Conservation (phyloP, 2,329 filamentous ascomycete species). For the Pseudogymnoascus sp. region DNA sequence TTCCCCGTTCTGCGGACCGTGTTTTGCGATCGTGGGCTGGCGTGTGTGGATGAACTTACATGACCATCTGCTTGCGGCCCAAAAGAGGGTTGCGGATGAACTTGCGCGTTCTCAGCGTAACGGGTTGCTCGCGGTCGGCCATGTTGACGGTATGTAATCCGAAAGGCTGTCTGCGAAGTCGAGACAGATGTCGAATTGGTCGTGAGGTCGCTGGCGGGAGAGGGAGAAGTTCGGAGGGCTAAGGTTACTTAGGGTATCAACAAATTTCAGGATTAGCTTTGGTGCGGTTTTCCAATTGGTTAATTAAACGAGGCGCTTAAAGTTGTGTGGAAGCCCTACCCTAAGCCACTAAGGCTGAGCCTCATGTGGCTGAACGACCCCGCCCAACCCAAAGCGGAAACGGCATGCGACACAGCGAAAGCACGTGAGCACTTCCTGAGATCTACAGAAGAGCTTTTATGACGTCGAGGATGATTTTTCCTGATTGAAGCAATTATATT, state of each 20-base stretch:
- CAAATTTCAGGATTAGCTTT: constrained; percentile 10
- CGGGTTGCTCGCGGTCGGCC: constrained; percentile 72
- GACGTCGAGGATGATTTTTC: constrained; percentile 2
- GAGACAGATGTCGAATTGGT: constrained; percentile 24
- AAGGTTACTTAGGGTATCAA: constrained; percentile 9
- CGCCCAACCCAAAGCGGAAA: constrained; percentile 6
- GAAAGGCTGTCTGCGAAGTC: constrained; percentile 25
- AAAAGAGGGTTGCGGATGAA: constrained; percentile 99
- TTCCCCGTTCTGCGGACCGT: constrained; percentile 13
- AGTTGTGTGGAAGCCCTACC: constrained; percentile 6
- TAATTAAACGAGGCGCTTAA: neutral
- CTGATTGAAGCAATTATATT: constrained; percentile 14
- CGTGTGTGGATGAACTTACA: constrained; percentile 57
- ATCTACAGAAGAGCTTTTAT: constrained; percentile 1
- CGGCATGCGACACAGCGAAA: neutral
- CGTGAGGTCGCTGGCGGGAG: constrained; percentile 18
- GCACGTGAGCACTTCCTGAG: neutral
- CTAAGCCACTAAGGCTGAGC: constrained; percentile 8
- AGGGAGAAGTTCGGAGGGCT: constrained; percentile 12
- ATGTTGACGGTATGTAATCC: constrained; percentile 55
- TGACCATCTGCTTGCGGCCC: constrained; percentile 98
- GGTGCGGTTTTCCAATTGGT: constrained; percentile 8
- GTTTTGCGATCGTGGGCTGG: constrained; percentile 2
- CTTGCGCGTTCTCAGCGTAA: constrained; percentile 95
- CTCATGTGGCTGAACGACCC: constrained; percentile 7